phyloP scores from a whole-genome alignment of 805 yeast species.

The Phaffomyces antillensis region DNA sequence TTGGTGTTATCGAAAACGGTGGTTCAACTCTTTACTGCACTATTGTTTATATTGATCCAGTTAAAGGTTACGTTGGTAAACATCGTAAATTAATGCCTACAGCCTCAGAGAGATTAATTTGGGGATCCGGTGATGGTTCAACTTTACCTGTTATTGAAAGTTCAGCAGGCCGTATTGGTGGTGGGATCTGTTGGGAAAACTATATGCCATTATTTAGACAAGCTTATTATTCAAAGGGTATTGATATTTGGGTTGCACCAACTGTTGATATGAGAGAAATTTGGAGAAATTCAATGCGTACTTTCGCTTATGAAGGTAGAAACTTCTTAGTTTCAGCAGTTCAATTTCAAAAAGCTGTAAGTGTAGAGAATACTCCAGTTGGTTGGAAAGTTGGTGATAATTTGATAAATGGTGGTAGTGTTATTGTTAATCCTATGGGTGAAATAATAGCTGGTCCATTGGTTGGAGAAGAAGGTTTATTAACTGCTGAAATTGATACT shows the following conservation, averaged over 20 bases:
- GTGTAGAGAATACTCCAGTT: constrained; percentile 22
- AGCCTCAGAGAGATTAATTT: constrained; percentile 36
- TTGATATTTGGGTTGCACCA: constrained; percentile 37
- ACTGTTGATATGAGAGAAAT: constrained; percentile 39
- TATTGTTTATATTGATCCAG: constrained; percentile 33
- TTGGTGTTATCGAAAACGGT: constrained; percentile 36
- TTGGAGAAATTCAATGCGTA: constrained; percentile 36
- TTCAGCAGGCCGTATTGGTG: constrained; percentile 33
- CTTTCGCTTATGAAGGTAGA: constrained; percentile 36
- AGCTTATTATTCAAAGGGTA: constrained; percentile 36
- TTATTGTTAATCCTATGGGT: constrained; percentile 33
- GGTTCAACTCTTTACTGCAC: constrained; percentile 36
- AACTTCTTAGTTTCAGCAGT: constrained; percentile 34
- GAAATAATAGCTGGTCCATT: constrained; percentile 38
- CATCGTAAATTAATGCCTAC: constrained; percentile 41
- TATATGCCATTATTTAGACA: constrained; percentile 34
- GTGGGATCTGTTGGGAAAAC: constrained; percentile 43
- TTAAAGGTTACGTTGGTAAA: constrained; percentile 31
- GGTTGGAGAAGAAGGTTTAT: constrained; percentile 32
- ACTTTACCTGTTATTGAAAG: constrained; percentile 33
- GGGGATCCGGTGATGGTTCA: constrained; percentile 44
- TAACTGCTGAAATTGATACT: constrained; percentile 34
- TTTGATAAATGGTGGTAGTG: constrained; percentile 34
- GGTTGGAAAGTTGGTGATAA: constrained; percentile 23
- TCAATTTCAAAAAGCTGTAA: constrained; percentile 30